phyloP scores from a whole-genome alignment of 805 yeast genomes.

The Torulaspora quercuum region DNA sequence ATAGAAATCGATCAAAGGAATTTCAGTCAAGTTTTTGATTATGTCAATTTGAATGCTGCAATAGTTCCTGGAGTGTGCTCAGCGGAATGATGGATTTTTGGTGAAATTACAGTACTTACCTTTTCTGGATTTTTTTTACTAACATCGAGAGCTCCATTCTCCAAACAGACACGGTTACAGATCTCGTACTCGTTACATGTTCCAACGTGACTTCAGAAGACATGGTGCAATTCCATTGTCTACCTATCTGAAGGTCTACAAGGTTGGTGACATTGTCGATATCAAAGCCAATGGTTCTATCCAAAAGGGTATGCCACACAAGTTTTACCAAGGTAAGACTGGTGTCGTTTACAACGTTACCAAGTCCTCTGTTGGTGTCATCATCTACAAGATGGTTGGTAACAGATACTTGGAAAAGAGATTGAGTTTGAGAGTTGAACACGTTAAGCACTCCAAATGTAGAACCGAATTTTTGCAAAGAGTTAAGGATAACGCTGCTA shows the following conservation, averaged over 20 bases:
- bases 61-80: no score
- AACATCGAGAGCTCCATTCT: slow-evolving; percentile 5
- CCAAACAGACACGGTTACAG: slow-evolving; percentile 89
- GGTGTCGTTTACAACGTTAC: slow-evolving; percentile 99
- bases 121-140: slow-evolving; percentile 6
- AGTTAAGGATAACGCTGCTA: slow-evolving; percentile 94
- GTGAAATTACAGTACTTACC: no score
- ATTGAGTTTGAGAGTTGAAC: slow-evolving; percentile 97
- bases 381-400: slow-evolving; percentile 97
- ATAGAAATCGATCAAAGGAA: no score
- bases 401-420: slow-evolving; percentile 99
- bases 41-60: no score
- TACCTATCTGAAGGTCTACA: slow-evolving; percentile 96
- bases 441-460: slow-evolving; percentile 99
- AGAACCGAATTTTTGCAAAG: slow-evolving; percentile 98
- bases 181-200: slow-evolving; percentile 99
- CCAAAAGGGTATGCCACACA: slow-evolving; percentile 99
- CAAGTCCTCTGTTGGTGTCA: slow-evolving; percentile 97
- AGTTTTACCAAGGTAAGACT: slow-evolving; percentile 99
- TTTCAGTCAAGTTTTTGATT: no score
- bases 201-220: slow-evolving; percentile 97
- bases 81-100: no score
- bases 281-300: slow-evolving; percentile 98
- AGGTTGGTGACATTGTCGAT: slow-evolving; percentile 99
- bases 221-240: slow-evolving; percentile 94